Evolutionary conservation across 371 early-diverging fungal genomes (phyloP), one percentile per base, ranked within the genome.

Genomic region (Smittium mucronatum): DNA sequence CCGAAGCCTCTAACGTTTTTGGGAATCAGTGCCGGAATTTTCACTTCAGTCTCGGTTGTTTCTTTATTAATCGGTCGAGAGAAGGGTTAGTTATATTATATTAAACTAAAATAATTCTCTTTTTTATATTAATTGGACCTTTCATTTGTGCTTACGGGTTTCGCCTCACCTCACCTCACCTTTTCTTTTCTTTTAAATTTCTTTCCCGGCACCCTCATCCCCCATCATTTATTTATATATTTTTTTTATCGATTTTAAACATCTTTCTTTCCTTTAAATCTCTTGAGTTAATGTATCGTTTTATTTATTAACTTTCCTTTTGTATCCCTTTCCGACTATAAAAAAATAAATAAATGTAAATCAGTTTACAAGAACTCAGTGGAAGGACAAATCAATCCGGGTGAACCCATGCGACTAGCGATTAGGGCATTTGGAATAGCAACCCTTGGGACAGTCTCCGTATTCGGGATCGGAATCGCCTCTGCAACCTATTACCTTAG

Each of bases 171-270:
- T 30, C 33, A 5, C 31, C 33, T 16, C 29, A 11, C 63, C 16
- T n/a, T 61, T 16, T n/a, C n/a, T n/a, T n/a, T n/a, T n/a, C n/a
- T n/a, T 61, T 61, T 61, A 15, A 15, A 30, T 30, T 61, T 61
- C 16, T 61, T 11, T 61, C 33, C 33, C 26, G 63, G 33, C 5
- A 30, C 29, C 5, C 16, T n/a, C n/a, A n/a, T n/a, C n/a, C n/a
- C n/a, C n/a, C n/a, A n/a, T n/a, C n/a, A n/a, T 30, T 28, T n/a
- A n/a, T 61, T 11, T 61, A 61, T 33, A 61, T 61, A 33, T 61
- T 11, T 28, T 61, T 11, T 61, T 61, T 11, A 61, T 33, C 63
- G 16, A 5, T 11, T 11, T 28, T n/a, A 15, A 33, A 61, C 26
- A 33, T 61, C 5, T 11, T 33, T n/a, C 11, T 16, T 11, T 28